These are phyloP conservation scores for Saururus chinensis DNA, from an alignment of 164 flowering plant genomes.

Conservation along the genomic window DNA sequence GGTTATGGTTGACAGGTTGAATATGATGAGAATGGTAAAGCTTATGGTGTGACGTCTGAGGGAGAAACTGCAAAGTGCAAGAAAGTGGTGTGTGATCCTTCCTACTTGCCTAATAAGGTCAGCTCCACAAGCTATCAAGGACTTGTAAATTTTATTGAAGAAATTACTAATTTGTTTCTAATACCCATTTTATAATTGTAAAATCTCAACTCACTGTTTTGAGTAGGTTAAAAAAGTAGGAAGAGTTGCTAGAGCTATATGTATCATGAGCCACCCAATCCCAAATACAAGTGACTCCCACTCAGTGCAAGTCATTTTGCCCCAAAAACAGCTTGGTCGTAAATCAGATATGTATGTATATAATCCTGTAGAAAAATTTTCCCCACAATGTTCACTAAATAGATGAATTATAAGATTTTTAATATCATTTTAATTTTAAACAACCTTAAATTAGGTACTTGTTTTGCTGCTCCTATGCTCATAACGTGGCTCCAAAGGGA, in stretches of 20 bases:
- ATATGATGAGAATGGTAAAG: constrained; percentile 71
- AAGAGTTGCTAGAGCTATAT: constrained; percentile 87
- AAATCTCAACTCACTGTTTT: not conserved
- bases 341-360: constrained; percentile 83
- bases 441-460: constrained; percentile 50
- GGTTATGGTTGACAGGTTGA: constrained; percentile 42
- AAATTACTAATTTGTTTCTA: not conserved
- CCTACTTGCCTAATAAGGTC: constrained; percentile 85
- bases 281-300: constrained; percentile 81
- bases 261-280: constrained; percentile 94
- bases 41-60: constrained; percentile 80
- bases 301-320: constrained; percentile 86
- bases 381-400: not conserved
- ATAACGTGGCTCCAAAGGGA: constrained; percentile 94
- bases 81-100: constrained; percentile 95
- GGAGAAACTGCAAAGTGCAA: constrained; percentile 99
- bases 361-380: not conserved
- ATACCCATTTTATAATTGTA: not conserved
- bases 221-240: constrained; percentile 77
- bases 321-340: constrained; percentile 95
- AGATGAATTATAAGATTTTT: not conserved
- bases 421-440: not conserved
- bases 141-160: not conserved
- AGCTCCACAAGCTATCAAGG: not conserved
- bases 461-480: constrained; percentile 92